A percentile compares a stretch with the other conserved stretches of the same genome.
Conservation (phyloP, 1,139 yeast genomes). For the Blastobotrys malaysiensis region DNA sequence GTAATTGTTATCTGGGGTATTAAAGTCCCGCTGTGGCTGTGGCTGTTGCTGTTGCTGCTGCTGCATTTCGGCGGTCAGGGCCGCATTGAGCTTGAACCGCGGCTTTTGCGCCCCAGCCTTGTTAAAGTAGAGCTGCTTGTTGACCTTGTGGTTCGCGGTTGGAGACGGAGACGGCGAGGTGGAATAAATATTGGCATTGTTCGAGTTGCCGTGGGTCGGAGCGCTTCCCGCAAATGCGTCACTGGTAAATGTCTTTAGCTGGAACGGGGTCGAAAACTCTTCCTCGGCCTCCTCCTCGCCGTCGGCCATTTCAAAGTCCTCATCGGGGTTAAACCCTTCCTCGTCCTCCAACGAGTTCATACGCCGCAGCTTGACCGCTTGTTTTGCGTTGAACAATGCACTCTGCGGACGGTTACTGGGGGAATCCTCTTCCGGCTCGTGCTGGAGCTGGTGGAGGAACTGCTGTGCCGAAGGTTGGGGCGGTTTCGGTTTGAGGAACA, state of each 20-base stretch:
- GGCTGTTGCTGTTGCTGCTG: conserved; percentile 1
- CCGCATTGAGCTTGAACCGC: conserved; percentile 21
- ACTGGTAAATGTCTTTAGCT: background rate
- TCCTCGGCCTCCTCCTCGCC: background rate
- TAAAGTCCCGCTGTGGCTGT: conserved; percentile 23
- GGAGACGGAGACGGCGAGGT: conserved; percentile 13
- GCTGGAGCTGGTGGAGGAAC: conserved; percentile 12
- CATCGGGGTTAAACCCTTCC: background rate
- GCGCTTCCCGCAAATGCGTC: background rate
- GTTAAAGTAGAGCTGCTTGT: conserved; percentile 9
- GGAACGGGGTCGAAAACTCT: background rate
- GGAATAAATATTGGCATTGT: background rate
- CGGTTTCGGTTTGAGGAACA: conserved; percentile 7
- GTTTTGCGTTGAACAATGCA: conserved; percentile 2
- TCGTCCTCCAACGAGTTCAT: conserved; percentile 8
- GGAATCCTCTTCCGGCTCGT: conserved; percentile 6
- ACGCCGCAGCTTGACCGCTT: conserved; percentile 12
- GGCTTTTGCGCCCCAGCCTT: conserved; percentile 8
- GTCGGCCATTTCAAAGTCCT: background rate
- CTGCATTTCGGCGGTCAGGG: conserved; percentile 21
- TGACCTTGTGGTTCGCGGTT: conserved; percentile 10
- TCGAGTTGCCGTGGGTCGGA: background rate
- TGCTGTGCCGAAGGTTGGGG: conserved; percentile 19
- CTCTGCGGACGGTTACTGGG: conserved; percentile 8
- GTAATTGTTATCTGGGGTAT: conserved; percentile 49